These are phyloP conservation scores for Pseudopyrenochaeta lycopersici DNA, from an alignment of 2,329 filamentous ascomycete species.

Conservation along the genomic window DNA sequence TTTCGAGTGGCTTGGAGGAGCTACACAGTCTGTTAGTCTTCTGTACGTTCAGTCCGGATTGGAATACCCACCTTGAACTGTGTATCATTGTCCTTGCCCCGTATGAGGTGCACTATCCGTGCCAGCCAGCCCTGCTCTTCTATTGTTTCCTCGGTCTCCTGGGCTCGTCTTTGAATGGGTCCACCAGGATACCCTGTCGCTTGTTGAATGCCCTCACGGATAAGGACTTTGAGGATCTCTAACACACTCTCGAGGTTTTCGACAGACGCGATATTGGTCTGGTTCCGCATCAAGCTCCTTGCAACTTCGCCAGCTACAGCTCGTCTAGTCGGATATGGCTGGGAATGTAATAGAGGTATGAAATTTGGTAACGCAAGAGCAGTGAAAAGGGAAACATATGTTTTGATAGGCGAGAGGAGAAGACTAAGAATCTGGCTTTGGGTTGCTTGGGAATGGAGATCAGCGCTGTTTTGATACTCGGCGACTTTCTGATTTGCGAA, in stretches of 20 bases:
- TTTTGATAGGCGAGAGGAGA: constrained; percentile 87
- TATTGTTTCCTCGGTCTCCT: constrained; percentile 95
- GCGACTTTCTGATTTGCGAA: constrained; percentile 87
- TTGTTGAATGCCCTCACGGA: constrained; percentile 86
- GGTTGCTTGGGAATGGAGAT: constrained; percentile 85
- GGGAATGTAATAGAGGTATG: constrained; percentile 85
- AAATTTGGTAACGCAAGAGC: constrained; percentile 92
- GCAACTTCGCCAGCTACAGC: constrained; percentile 91
- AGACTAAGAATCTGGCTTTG: constrained; percentile 91
- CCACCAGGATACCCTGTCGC: constrained; percentile 85
- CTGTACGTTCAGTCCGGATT: background rate
- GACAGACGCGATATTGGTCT: constrained; percentile 78
- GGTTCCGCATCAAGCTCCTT: constrained; percentile 81
- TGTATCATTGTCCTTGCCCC: constrained; percentile 85
- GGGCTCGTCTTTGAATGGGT: constrained; percentile 74
- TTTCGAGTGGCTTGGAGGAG: constrained; percentile 85
- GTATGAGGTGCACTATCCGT: constrained; percentile 86
- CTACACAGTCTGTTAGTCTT: constrained; percentile 45
- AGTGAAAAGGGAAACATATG: constrained; percentile 95
- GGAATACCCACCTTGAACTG: constrained; percentile 74
- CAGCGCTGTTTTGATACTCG: constrained; percentile 93
- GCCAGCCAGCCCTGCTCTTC: constrained; percentile 98
- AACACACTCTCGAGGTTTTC: constrained; percentile 88
- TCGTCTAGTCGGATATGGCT: constrained; percentile 90
- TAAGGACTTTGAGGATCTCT: constrained; percentile 86